phyloP scores from a whole-genome alignment of 2,329 filamentous ascomycete genomes.

The Talaromyces amestolkiae region DNA sequence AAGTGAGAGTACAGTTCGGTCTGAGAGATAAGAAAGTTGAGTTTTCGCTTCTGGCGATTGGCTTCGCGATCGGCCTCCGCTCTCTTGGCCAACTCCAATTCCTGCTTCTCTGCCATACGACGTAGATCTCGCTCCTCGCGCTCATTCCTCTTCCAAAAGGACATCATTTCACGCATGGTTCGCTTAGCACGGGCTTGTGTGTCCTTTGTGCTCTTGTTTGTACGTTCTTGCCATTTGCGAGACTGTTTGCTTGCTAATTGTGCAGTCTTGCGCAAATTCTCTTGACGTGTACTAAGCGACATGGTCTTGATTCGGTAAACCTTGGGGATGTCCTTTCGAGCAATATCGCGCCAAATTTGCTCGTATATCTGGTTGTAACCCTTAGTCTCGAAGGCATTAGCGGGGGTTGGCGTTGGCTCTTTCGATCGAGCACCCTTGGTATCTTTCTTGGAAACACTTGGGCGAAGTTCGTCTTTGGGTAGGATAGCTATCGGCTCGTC shows the following conservation, averaged over 20 bases:
- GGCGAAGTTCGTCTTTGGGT: slow-evolving; percentile 56
- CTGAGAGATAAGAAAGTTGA: slow-evolving; percentile 98
- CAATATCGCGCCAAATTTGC: slow-evolving; percentile 93
- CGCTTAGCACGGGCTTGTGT: slow-evolving; percentile 94
- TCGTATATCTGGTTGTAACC: slow-evolving; percentile 97
- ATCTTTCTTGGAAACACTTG: slow-evolving; percentile 44
- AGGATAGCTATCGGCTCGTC: slow-evolving; percentile 50
- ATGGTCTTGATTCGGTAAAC: slow-evolving; percentile 83
- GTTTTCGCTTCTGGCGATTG: slow-evolving; percentile 94
- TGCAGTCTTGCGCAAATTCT: slow-evolving; percentile 97
- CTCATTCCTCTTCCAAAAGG: slow-evolving; percentile 99
- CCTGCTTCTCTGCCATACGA: slow-evolving; percentile 90
- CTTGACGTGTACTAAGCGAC: slow-evolving; percentile 80
- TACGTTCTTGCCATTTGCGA: slow-evolving; percentile 92
- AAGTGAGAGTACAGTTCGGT: slow-evolving; percentile 99
- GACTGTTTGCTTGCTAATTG: slow-evolving; percentile 96
- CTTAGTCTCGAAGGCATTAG: slow-evolving; percentile 75
- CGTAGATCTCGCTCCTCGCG: slow-evolving; percentile 92
- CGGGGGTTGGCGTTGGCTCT: slow-evolving; percentile 49
- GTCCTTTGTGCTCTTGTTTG: slow-evolving; percentile 98
- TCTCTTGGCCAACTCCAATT: slow-evolving; percentile 93
- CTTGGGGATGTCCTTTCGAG: slow-evolving; percentile 89
- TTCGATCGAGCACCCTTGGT: slow-evolving; percentile 41
- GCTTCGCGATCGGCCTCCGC: slow-evolving; percentile 97
- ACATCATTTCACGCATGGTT: slow-evolving; percentile 99